These are phyloP conservation scores for Aspergillus pseudotamarii DNA, from an alignment of 2,329 filamentous ascomycete genomes.

Conservation along the genomic window DNA sequence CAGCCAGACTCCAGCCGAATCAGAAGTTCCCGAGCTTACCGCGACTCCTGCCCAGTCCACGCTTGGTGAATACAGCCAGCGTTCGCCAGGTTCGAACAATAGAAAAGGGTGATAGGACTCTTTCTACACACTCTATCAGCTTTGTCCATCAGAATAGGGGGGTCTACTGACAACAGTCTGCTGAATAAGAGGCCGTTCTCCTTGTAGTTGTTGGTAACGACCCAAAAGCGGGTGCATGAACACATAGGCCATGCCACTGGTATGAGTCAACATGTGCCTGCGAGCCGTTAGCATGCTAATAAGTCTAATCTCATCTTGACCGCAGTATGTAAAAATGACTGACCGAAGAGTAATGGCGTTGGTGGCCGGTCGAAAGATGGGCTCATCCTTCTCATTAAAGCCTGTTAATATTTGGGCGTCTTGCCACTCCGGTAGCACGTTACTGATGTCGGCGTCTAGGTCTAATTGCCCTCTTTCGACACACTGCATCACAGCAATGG, in stretches of 20 bases:
- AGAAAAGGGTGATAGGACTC: neutral
- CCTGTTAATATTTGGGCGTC: slow-evolving; percentile 50
- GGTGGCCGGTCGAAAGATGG: neutral
- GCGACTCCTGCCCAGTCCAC: neutral
- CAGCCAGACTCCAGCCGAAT: neutral
- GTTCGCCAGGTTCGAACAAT: slow-evolving; percentile 7
- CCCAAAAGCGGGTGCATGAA: neutral
- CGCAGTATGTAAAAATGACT: neutral
- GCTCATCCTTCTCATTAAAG: slow-evolving; percentile 38
- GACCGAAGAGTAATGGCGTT: neutral
- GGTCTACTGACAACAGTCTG: neutral
- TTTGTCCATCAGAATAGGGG: fast-evolving
- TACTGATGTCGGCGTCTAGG: slow-evolving; percentile 49
- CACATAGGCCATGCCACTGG: neutral
- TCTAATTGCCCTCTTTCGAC: slow-evolving; percentile 54
- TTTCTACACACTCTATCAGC: neutral
- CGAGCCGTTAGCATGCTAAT: neutral
- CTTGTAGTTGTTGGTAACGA: neutral
- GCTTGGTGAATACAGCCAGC: slow-evolving; percentile 9
- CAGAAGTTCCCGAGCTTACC: neutral
- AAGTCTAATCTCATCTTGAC: too few species aligned
- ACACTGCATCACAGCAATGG: slow-evolving; percentile 54
- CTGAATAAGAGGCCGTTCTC: neutral
- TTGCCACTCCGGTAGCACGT: slow-evolving; percentile 51
- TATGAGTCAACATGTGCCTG: neutral